These are phyloP conservation scores for Beauveria caledonica DNA, from an alignment of 2,329 filamentous ascomycete species.

Conservation along the genomic window DNA sequence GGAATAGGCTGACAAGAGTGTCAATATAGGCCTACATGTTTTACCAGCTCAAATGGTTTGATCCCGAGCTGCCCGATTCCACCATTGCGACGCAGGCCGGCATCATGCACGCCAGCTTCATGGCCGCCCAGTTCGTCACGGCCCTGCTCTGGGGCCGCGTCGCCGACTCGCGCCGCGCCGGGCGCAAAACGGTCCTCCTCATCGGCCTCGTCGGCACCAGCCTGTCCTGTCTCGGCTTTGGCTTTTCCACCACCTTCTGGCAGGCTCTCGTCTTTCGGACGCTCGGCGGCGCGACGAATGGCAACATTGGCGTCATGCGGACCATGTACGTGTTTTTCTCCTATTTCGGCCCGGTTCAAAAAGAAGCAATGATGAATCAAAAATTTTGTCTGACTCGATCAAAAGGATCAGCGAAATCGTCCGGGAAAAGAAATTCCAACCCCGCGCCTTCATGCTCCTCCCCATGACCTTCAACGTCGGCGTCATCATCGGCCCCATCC, in stretches of 20 bases:
- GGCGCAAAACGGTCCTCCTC: slow-evolving; percentile 70
- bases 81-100: slow-evolving; percentile 71
- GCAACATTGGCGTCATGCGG: slow-evolving; percentile 65
- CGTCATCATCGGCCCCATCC: slow-evolving; percentile 60
- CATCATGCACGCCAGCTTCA: slow-evolving; percentile 70
- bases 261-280: slow-evolving; percentile 67
- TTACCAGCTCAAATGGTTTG: slow-evolving; percentile 78
- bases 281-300: slow-evolving; percentile 62
- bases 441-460: slow-evolving; percentile 64
- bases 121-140: slow-evolving; percentile 72
- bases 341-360: slow-evolving; percentile 15
- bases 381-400: no score
- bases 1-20: not conserved
- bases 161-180: slow-evolving; percentile 53
- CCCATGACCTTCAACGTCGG: slow-evolving; percentile 68
- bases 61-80: slow-evolving; percentile 43
- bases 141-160: slow-evolving; percentile 75
- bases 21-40: slow-evolving; percentile 64
- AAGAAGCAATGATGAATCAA: no score
- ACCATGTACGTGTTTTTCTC: slow-evolving; percentile 48
- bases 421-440: slow-evolving; percentile 56
- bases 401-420: slow-evolving; percentile 57
- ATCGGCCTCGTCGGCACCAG: slow-evolving; percentile 63
- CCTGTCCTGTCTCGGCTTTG: slow-evolving; percentile 45
- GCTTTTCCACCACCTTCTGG: slow-evolving; percentile 55